A percentile compares a stretch with the other conserved stretches of the same genome.
Conservation (phyloP, 805 yeast genomes). For the Saccharomyces jurei region DNA sequence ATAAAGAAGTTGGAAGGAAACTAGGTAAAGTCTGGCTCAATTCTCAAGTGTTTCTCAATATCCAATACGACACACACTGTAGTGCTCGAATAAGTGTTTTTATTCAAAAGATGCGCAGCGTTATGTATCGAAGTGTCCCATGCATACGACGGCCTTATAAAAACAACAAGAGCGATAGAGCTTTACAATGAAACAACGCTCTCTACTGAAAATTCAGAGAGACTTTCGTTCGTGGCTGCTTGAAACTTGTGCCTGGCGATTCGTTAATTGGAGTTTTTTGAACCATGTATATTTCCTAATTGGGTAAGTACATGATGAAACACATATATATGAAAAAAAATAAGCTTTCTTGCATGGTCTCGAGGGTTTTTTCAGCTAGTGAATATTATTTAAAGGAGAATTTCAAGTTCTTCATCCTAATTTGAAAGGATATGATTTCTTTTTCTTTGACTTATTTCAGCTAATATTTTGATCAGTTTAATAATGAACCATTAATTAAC, state of each 20-base stretch:
- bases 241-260: not conserved
- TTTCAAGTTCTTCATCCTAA: not conserved
- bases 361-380: not conserved
- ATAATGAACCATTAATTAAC: not conserved
- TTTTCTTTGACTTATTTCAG: not conserved
- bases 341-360: not conserved
- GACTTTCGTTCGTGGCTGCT: not conserved
- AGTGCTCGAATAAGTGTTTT: not conserved
- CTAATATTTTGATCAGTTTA: not conserved
- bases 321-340: not conserved
- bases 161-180: not conserved
- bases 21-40: too few species aligned
- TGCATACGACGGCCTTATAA: not conserved
- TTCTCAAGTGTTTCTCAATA: not conserved
- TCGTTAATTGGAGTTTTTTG: not conserved
- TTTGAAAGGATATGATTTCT: not conserved
- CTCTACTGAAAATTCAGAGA: not conserved
- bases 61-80: not conserved
- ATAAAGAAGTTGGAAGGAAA: not conserved
- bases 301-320: slow-evolving; percentile 19
- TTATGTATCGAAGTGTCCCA: not conserved
- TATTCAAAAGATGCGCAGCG: not conserved
- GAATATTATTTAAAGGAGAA: not conserved
- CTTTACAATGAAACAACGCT: not conserved
- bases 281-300: slow-evolving; percentile 16